Base-by-base conservation (phyloP, 768 basidiomycete genomes). In the Lyophyllum semitale region DNA sequence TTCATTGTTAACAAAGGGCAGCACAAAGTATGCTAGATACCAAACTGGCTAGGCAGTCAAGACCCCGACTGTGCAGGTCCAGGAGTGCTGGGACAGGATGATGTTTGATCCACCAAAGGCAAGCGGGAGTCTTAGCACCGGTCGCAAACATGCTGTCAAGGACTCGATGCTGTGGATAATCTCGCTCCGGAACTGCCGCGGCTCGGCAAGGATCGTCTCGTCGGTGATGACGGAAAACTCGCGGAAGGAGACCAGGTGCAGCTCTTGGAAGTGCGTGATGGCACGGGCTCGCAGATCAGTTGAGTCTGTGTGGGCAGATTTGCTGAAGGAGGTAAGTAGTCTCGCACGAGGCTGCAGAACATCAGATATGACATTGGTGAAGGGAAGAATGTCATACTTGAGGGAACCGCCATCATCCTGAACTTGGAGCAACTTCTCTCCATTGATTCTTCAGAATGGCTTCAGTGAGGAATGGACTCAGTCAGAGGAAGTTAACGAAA, bases 361-460 rank as follows among this genome's bases (percentile, higher is more conserved):
- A n/a, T 54, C 35, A 43, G 30, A 40, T 46, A 33, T 18, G 22
- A 41, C 47, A 51, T 13, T 13, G 11, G 23, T 57, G 32, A 11
- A 18, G 32, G 29, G 33, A 9, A 50, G 11, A 1, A 45, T 8
- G 9, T 68, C 84, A 47, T 65, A 95, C 94, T 91, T 92, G 70
- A 98, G 87, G 74, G 98, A 98, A 47, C 89, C 89, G 6, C 97
- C 97, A 60, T 99, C 97, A 68, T 99, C 97, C 61, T 97, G 95
- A 20, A 97, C 88, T 65, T 95, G 84, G 12, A 99, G 77, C 17
- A 99, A 75, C 55, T 90, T 85, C 59, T 96, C 93, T 1, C 95
- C 95, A 59, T 99, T 99, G 68, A 98, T 95, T 74, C n/a, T 98
- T 98, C 47, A 99, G 82, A 37, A 98, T 96, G 13, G 97, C 97